A percentile compares a stretch with the other conserved stretches of the same genome.
Evolutionary conservation across 805 yeast species (phyloP).

Genomic region (Limtongia smithiae): DNA sequence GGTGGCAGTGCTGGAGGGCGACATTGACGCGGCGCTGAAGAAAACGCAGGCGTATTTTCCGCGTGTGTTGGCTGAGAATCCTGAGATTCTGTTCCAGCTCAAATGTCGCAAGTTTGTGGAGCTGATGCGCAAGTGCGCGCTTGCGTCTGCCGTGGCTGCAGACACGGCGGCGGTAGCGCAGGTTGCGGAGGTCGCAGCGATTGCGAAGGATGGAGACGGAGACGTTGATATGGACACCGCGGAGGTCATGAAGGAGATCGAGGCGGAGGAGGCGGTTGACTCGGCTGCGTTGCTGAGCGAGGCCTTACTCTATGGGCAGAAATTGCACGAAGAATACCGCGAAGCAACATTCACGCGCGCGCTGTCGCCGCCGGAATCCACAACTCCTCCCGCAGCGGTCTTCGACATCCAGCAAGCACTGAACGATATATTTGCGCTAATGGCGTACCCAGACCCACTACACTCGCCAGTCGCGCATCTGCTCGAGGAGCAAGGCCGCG

Average conservation of each 20-base stretch:
- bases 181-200: too few relatives aligned
- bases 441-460: slow-evolving; percentile 52
- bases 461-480: slow-evolving; percentile 40
- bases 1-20: slow-evolving; percentile 42
- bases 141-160: slow-evolving; percentile 8
- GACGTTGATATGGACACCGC: slow-evolving; percentile 20
- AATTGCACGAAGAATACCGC: slow-evolving; percentile 37
- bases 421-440: slow-evolving; percentile 47
- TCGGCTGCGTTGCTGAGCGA: slow-evolving; percentile 32
- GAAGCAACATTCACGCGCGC: slow-evolving; percentile 15
- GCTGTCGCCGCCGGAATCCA: not conserved
- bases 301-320: slow-evolving; percentile 43
- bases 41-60: slow-evolving; percentile 44
- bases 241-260: slow-evolving; percentile 11
- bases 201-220: not conserved
- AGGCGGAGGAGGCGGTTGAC: not conserved
- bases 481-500: slow-evolving; percentile 40
- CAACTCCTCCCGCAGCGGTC: not conserved
- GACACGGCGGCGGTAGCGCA: not conserved
- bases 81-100: slow-evolving; percentile 42
- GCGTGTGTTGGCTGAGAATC: slow-evolving; percentile 37
- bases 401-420: slow-evolving; percentile 40
- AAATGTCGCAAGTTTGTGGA: slow-evolving; percentile 45
- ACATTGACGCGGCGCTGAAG: slow-evolving; percentile 45
- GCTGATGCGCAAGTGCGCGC: slow-evolving; percentile 36